Percentiles rank a stretch among this genome's conserved stretches.
phyloP scores from a whole-genome alignment of 805 yeast species.

The Kodamaea lidongshanica region DNA sequence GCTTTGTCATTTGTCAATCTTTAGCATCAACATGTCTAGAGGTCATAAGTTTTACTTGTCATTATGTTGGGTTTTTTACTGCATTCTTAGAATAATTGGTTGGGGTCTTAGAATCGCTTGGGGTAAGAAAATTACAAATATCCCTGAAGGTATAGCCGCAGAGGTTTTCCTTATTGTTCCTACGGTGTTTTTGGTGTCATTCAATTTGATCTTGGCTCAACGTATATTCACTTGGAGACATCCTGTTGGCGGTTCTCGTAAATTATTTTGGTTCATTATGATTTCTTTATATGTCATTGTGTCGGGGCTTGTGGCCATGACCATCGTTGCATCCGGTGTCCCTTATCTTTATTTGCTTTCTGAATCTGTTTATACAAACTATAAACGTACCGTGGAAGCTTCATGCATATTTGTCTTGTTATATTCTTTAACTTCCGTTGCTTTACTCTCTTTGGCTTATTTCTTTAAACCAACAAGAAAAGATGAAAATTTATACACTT shows the following conservation, averaged over 20 bases:
- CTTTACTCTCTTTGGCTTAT: conserved; percentile 47
- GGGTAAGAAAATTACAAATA: conserved; percentile 44
- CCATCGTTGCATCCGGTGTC: conserved; percentile 54
- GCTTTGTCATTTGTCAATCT: conserved; percentile 44
- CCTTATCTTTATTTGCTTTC: conserved; percentile 56
- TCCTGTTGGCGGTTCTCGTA: conserved; percentile 58
- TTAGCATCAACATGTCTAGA: conserved; percentile 41
- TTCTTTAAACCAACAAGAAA: conserved; percentile 47
- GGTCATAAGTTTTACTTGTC: conserved; percentile 58
- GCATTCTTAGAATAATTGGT: conserved; percentile 50
- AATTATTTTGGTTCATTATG: conserved; percentile 47
- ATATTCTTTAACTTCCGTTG: conserved; percentile 50
- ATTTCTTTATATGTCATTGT: conserved; percentile 47
- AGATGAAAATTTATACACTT: conserved; percentile 48
- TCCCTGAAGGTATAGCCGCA: conserved; percentile 49
- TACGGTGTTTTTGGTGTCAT: conserved; percentile 50
- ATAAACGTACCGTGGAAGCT: conserved; percentile 34
- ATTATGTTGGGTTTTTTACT: conserved; percentile 48
- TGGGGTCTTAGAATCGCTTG: conserved; percentile 54
- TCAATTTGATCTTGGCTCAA: conserved; percentile 62
- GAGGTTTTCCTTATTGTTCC: conserved; percentile 54
- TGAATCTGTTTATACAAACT: conserved; percentile 39
- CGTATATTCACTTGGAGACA: conserved; percentile 73
- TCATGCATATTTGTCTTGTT: conserved; percentile 27
- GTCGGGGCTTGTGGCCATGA: conserved; percentile 55